Evolutionary conservation across 306 rosid species (phyloP).

Genomic region (Malus sylvestris): DNA sequence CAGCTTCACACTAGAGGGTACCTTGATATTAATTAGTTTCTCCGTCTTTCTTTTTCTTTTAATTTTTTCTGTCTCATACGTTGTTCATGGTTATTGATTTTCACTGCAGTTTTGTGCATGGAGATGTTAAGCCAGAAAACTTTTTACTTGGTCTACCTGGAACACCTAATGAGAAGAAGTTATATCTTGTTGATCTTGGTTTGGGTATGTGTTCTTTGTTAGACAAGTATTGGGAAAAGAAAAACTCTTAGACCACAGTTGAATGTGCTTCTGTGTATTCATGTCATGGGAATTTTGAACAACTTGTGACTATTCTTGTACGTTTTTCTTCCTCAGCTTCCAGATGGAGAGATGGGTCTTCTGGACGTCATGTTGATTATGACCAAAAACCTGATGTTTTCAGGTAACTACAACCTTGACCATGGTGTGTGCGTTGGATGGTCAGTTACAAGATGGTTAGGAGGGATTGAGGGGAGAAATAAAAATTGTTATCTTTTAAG

Average conservation of each 20-base stretch:
- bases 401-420: conserved; percentile 15
- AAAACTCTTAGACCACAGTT: neutral
- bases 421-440: neutral
- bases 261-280: conserved; percentile 6
- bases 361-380: conserved; percentile 34
- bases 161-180: conserved; percentile 26
- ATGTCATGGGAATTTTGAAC: neutral
- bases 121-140: conserved; percentile 38
- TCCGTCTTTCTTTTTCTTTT: neutral
- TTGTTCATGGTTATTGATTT: neutral
- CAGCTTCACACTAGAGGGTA: conserved; percentile 31
- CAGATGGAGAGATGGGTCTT: conserved; percentile 27
- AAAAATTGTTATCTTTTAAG: neutral
- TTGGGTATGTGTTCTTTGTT: conserved; percentile 17
- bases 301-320: conserved; percentile 1
- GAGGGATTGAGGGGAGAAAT: neutral
- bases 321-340: conserved; percentile 17
- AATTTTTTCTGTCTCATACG: neutral
- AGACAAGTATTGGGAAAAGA: neutral
- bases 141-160: conserved; percentile 32
- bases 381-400: conserved; percentile 38
- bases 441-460: conserved; percentile 1
- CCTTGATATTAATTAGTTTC: neutral
- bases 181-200: conserved; percentile 37
- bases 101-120: conserved; percentile 31